Conservation (phyloP, 176 grass and related monocot genomes). For the bread wheat (Triticum aestivum) region IWGSC_CS_RefSeq_v2.1 NC_057813.1:200509533-200510032, state of each 20-base stretch:
- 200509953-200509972: background rate
- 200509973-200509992: background rate
- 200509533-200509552: background rate
- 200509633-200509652: background rate
- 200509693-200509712: background rate
- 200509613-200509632: background rate
- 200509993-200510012: conserved; percentile 24
- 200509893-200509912: background rate
- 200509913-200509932: background rate
- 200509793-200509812: background rate
- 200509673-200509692: conserved; percentile 4
- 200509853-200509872: background rate
- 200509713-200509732: background rate
- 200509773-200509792: conserved; percentile 22
- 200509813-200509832: background rate
- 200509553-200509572: background rate
- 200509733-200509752: background rate
- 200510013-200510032: conserved; percentile 12
- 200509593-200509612: background rate
- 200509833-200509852: background rate
- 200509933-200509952: background rate
- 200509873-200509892: conserved; percentile 4
- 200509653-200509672: background rate
- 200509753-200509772: conserved; percentile 25
- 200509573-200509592: background rate